Percentiles rank a stretch among this genome's conserved stretches.
Conservation (phyloP, 495 filamentous ascomycete species). For the Podospora appendiculata region DNA sequence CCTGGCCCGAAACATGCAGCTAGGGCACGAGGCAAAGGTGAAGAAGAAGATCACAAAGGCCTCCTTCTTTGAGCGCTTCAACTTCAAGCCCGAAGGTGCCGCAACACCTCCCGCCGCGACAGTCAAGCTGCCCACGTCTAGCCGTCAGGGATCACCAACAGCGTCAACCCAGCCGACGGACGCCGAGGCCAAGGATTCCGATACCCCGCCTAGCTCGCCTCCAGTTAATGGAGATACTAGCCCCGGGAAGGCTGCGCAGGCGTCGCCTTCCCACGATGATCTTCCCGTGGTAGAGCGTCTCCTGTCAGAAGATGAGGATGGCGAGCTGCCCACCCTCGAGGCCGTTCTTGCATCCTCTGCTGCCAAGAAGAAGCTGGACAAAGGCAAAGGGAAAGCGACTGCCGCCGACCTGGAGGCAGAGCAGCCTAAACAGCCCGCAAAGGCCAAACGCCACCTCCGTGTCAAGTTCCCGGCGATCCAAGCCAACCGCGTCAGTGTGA, state of each 20-base stretch:
- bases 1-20: slow-evolving; percentile 78
- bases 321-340: slow-evolving; percentile 27
- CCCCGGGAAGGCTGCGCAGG: slow-evolving; percentile 3
- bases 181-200: slow-evolving; percentile 33
- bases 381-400: slow-evolving; percentile 48
- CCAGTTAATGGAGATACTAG: slow-evolving; percentile 17
- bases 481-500: slow-evolving; percentile 18
- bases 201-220: slow-evolving; percentile 49
- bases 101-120: slow-evolving; percentile 17
- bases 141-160: slow-evolving; percentile 29
- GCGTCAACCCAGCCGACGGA: slow-evolving; percentile 31
- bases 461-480: slow-evolving; percentile 31
- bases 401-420: slow-evolving; percentile 18
- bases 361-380: slow-evolving; percentile 29
- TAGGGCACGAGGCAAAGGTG: slow-evolving; percentile 82
- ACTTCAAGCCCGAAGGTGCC: slow-evolving; percentile 45
- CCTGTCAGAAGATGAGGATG: slow-evolving; percentile 14
- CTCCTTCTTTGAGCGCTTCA: slow-evolving; percentile 77
- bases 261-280: no score
- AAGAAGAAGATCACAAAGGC: slow-evolving; percentile 88
- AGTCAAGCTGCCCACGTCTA: slow-evolving; percentile 41
- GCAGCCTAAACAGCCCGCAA: slow-evolving; percentile 4
- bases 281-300: not conserved
- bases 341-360: slow-evolving; percentile 10
- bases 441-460: slow-evolving; percentile 31